Conservation (phyloP, 768 basidiomycete species). For the Pluteus cervinus region DNA sequence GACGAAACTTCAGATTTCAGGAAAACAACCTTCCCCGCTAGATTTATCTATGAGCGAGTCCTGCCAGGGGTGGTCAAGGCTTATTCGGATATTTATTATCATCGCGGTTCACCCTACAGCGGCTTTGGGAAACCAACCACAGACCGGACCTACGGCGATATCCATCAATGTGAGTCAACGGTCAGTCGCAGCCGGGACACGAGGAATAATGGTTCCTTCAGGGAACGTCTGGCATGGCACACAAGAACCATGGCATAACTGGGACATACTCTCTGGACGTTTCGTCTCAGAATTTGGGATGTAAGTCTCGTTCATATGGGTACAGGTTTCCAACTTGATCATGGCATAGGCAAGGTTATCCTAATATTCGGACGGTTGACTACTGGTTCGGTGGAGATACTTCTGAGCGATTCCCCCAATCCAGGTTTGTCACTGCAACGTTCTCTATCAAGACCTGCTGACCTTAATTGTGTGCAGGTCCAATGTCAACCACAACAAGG, state of each 20-base stretch:
- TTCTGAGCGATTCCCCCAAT: constrained; percentile 81
- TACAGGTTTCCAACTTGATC: not conserved
- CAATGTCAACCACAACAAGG: constrained; percentile 87
- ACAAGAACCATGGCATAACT: constrained; percentile 91
- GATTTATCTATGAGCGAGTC: constrained; percentile 84
- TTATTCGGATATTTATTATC: constrained; percentile 68
- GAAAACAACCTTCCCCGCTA: constrained; percentile 81
- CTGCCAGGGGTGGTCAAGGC: constrained; percentile 69
- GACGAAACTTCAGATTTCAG: constrained; percentile 84
- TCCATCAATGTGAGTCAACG: constrained; percentile 75
- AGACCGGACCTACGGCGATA: constrained; percentile 77
- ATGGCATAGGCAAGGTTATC: constrained; percentile 71
- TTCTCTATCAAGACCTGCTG: not conserved
- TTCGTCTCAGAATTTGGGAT: constrained; percentile 97
- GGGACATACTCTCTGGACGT: constrained; percentile 84
- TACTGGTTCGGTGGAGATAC: constrained; percentile 79
- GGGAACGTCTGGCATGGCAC: constrained; percentile 95
- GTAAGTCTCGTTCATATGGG: constrained; percentile 32
- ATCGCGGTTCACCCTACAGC: constrained; percentile 86
- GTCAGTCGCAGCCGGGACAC: too few relatives aligned
- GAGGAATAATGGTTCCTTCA: too few relatives aligned
- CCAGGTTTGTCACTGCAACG: constrained; percentile 42
- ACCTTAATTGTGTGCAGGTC: constrained; percentile 29
- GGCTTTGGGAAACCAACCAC: constrained; percentile 65
- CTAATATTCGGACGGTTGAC: constrained; percentile 83